Evolutionary conservation across 2,329 filamentous ascomycete genomes (phyloP), one percentile per base, ranked within the genome.

Genomic region (Colletotrichum sp.): DNA sequence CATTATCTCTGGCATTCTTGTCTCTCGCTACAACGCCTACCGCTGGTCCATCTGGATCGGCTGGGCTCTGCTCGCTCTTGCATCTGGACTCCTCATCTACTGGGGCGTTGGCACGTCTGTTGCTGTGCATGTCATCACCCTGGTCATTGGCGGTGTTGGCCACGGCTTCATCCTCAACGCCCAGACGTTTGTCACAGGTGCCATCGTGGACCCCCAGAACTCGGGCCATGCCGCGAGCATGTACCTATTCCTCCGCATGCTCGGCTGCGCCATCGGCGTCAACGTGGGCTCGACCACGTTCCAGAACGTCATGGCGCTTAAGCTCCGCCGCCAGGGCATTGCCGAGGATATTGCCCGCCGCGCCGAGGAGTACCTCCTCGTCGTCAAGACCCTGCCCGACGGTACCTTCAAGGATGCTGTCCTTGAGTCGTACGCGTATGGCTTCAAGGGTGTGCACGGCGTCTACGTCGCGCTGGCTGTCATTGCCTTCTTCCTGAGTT

Each of bases 21-120:
- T 83, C 3, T 82, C 84, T 3, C 80, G 81, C 3, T 80, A 80
- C 57, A 83, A 84, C 36, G 81, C 78, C 67, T 86, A 82, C 78
- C 83, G 85, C 34, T 85, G 83, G 83, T 80, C 85, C 16, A 83
- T 86, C 72, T 84, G 83, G 79, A 73, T 80, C 57, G 85, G 85
- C 22, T 87, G 85, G 84, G 78, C 81, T 13, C 39, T 77, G 12
- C 71, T 76, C 29, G 34, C 57, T 3, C 27, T 80, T 4, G 78
- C 75, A 2, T 71, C 71, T 22, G 79, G 79, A 12, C 71, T 80
- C 2, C 59, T 79, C 62, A 68, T 80, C 15, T 62, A 67, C 27
- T 80, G 79, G 79, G 71, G 73, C 16, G 76, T 63, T 8, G 52
- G 49, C 19, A 76, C 78, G 0, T 62, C 79, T 3, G 61, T 77